phyloP scores from a whole-genome alignment of 148 eudicot genomes.

The Spergularia marina region DNA sequence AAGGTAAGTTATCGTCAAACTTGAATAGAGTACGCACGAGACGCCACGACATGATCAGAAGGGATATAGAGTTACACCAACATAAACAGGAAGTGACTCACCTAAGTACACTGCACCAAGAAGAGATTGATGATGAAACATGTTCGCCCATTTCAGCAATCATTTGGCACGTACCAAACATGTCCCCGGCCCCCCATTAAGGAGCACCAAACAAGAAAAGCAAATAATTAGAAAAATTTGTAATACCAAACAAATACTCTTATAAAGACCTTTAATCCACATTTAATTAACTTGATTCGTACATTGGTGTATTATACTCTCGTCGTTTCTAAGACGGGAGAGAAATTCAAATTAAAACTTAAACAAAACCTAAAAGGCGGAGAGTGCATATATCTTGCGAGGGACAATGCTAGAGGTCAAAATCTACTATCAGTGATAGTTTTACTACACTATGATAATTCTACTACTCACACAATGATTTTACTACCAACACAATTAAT shows the following conservation, averaged over 20 bases:
- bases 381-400: too few relatives aligned
- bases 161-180: conserved; percentile 21
- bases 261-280: conserved; percentile 6
- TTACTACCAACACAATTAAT: too few relatives aligned
- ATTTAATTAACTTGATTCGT: not conserved
- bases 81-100: conserved; percentile 13
- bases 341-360: too few relatives aligned
- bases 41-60: not conserved
- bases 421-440: too few relatives aligned
- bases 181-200: conserved; percentile 21
- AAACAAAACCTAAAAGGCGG: too few relatives aligned
- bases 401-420: too few relatives aligned
- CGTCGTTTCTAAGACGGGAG: too few relatives aligned
- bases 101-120: conserved; percentile 33
- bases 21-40: not conserved
- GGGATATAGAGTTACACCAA: not conserved
- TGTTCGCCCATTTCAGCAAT: conserved; percentile 35
- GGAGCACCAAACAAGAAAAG: conserved; percentile 8
- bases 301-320: too few relatives aligned
- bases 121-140: conserved; percentile 25
- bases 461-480: too few relatives aligned
- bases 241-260: too few relatives aligned
- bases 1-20: not conserved
- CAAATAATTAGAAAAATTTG: too few relatives aligned
- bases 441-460: too few relatives aligned